Conservation (phyloP, 2,329 filamentous ascomycete genomes). For the Lachnellula willkommii region DNA sequence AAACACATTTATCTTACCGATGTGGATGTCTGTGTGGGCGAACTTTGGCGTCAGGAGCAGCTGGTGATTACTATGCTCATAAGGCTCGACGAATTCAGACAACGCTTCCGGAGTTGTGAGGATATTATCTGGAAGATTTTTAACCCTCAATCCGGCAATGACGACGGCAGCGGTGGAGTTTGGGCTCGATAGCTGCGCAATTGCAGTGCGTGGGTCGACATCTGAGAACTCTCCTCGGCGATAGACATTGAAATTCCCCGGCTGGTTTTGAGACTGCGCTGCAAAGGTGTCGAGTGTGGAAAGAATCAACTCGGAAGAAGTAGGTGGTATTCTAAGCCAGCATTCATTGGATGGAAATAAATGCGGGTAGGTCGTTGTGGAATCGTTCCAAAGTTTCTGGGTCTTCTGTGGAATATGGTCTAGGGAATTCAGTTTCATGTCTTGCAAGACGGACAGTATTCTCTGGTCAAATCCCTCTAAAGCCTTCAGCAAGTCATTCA, state of each 20-base stretch:
- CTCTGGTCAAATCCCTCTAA: conserved; percentile 1
- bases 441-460: background rate
- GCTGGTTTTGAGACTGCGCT: background rate
- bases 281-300: conserved; percentile 3
- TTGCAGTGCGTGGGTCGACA: conserved; percentile 3
- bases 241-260: background rate
- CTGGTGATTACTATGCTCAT: conserved; percentile 5
- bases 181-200: conserved; percentile 9
- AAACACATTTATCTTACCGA: conserved; percentile 6
- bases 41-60: conserved; percentile 14
- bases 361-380: conserved; percentile 4
- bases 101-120: conserved; percentile 1
- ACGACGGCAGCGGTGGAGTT: background rate
- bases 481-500: background rate
- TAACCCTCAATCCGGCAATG: conserved; percentile 2
- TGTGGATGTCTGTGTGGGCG: conserved; percentile 10
- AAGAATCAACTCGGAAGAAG: conserved; percentile 2
- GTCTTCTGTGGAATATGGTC: background rate
- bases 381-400: conserved; percentile 1
- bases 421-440: background rate
- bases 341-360: conserved; percentile 1
- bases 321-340: conserved; percentile 5
- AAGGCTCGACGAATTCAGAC: conserved; percentile 3
- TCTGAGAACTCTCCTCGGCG: conserved; percentile 1
- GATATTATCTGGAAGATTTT: background rate